Evolutionary conservation across 2,329 filamentous ascomycete genomes (phyloP).

Genomic region (Diaporthe vaccinii): DNA sequence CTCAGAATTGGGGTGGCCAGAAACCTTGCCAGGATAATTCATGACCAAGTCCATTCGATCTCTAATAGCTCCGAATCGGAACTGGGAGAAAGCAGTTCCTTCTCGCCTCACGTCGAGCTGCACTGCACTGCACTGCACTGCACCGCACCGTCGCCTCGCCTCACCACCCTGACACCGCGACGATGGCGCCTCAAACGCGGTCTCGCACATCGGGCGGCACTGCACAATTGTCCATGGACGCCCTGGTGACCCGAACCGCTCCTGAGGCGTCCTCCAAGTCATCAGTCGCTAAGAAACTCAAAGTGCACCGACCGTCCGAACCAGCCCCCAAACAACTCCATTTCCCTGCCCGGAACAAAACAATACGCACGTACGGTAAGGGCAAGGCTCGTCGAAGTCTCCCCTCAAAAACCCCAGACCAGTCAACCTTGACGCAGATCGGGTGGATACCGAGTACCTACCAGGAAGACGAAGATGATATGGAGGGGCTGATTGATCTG

Average conservation of each 20-base stretch:
- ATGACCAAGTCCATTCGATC: background rate
- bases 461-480: constrained; percentile 39
- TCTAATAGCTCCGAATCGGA: background rate
- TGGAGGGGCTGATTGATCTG: constrained; percentile 29
- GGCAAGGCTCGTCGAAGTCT: constrained; percentile 29
- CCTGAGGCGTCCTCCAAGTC: background rate
- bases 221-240: constrained; percentile 18
- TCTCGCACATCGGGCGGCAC: constrained; percentile 27
- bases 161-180: background rate
- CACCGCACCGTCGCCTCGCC: background rate
- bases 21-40: background rate
- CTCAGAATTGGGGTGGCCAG: background rate
- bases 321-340: constrained; percentile 47
- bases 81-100: background rate
- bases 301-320: constrained; percentile 45
- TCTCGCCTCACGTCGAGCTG: background rate
- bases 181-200: constrained; percentile 40
- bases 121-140: background rate
- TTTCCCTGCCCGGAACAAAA: constrained; percentile 47
- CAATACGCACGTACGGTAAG: constrained; percentile 33
- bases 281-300: constrained; percentile 27
- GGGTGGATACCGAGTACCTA: constrained; percentile 42
- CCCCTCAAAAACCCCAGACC: constrained; percentile 42
- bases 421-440: constrained; percentile 53
- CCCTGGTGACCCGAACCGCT: constrained; percentile 6